Percentiles rank a stretch among this genome's conserved stretches.
Evolutionary conservation across 2,329 filamentous ascomycete genomes (phyloP).

Genomic region (Calonectria pseudoreteaudii): DNA sequence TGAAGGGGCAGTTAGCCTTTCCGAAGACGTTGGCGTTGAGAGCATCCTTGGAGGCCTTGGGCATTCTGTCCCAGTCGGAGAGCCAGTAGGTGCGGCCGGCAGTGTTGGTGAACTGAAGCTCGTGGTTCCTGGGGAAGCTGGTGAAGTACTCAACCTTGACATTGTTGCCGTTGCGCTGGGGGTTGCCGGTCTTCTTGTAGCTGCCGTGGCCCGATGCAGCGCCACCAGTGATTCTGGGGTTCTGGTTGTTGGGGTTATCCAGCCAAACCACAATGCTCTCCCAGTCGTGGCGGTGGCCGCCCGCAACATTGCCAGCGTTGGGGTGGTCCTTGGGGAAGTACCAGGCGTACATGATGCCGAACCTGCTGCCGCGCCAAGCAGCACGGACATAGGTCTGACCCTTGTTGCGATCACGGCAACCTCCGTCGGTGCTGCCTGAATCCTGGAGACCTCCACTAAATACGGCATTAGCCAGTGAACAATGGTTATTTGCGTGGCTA

Average conservation of each 20-base stretch:
- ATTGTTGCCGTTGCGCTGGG: constrained; percentile 33
- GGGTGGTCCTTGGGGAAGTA: constrained; percentile 61
- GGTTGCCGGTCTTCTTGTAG: constrained; percentile 42
- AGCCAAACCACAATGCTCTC: constrained; percentile 50
- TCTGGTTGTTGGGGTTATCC: constrained; percentile 36
- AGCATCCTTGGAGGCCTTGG: not conserved
- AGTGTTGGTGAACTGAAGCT: constrained; percentile 48
- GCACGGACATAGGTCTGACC: constrained; percentile 56
- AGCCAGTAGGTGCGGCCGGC: constrained; percentile 43
- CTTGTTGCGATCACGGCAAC: constrained; percentile 45
- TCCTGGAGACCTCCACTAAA: constrained; percentile 50
- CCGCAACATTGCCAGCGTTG: constrained; percentile 38
- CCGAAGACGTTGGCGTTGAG: not conserved
- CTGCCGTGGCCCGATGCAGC: constrained; percentile 51
- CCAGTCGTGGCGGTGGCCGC: constrained; percentile 56
- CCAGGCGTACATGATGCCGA: constrained; percentile 57
- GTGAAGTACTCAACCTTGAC: constrained; percentile 49
- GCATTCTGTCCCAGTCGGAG: not conserved
- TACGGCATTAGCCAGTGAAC: not conserved
- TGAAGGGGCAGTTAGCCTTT: not conserved
- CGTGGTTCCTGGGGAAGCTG: constrained; percentile 48
- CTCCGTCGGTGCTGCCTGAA: constrained; percentile 43
- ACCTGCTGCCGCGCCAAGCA: constrained; percentile 41
- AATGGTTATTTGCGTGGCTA: not conserved
- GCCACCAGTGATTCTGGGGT: constrained; percentile 47